Evolutionary conservation across 169 alveolate genomes (phyloP).

Genomic region (Plasmodium adleri): DNA sequence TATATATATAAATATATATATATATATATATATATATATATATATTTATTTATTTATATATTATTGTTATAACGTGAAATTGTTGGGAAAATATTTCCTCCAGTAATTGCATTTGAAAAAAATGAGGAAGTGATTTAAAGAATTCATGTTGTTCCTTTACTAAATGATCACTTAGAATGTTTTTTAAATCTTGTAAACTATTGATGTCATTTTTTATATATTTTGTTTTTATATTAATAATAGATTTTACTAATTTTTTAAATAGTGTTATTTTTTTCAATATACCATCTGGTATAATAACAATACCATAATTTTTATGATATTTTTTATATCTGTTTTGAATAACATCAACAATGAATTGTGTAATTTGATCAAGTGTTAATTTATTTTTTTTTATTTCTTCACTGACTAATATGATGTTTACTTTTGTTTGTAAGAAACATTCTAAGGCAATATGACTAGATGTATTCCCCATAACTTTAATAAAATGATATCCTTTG

Average conservation of each 20-base stretch:
- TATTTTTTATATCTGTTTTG: constrained; percentile 83
- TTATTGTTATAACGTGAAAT: background rate
- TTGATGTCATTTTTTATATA: background rate
- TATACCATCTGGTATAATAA: constrained; percentile 95
- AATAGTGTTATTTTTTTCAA: constrained; percentile 93
- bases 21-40: background rate
- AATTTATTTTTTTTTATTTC: constrained; percentile 88
- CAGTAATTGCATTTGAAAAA: constrained; percentile 18
- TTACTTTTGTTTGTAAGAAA: constrained; percentile 93
- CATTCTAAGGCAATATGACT: constrained; percentile 95
- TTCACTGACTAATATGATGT: constrained; percentile 93
- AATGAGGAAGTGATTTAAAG: constrained; percentile 5
- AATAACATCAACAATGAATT: constrained; percentile 89
- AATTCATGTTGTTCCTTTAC: background rate
- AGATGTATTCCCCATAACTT: constrained; percentile 96
- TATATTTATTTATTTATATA: too few relatives aligned
- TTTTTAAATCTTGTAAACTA: constrained; percentile 89
- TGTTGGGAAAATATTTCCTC: background rate
- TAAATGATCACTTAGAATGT: constrained; percentile 92
- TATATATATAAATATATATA: background rate
- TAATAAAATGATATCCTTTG: constrained; percentile 93
- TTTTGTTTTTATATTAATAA: constrained; percentile 84
- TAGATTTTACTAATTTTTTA: constrained; percentile 90
- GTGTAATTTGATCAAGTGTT: constrained; percentile 87
- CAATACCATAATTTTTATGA: constrained; percentile 93